These are phyloP conservation scores for Skeletonema costatum DNA, from an alignment of 108 stramenopile species.

Conservation along the genomic window DNA sequence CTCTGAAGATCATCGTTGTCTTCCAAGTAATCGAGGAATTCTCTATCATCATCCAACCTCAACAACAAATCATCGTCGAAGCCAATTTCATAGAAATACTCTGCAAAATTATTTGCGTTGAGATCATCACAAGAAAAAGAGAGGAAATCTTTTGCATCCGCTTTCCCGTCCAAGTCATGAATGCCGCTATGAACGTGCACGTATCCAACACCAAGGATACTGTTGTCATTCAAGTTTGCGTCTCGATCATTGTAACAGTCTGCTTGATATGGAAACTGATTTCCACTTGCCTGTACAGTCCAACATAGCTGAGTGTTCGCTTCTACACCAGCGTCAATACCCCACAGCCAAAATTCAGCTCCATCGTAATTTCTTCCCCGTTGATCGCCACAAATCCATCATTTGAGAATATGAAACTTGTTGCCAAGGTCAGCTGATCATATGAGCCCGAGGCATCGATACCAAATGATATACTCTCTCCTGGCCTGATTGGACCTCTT, in stretches of 20 bases:
- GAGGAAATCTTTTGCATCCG: background rate
- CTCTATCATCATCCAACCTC: background rate
- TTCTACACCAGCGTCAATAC: constrained; percentile 6
- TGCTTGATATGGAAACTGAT: background rate
- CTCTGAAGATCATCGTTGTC: background rate
- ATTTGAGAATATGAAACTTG: constrained; percentile 1
- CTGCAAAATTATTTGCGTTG: background rate
- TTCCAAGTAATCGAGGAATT: background rate
- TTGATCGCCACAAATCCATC: constrained; percentile 10
- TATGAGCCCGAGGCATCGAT: constrained; percentile 3
- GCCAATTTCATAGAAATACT: background rate
- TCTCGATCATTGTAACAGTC: background rate
- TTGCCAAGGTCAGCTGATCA: background rate
- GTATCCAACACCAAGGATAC: background rate
- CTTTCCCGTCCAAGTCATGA: background rate
- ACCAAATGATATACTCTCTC: constrained; percentile 1
- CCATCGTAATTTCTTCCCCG: constrained; percentile 9
- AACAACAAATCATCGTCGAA: background rate
- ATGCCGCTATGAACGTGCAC: background rate
- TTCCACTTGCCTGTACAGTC: background rate
- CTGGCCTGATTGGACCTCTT: background rate
- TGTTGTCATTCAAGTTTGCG: background rate
- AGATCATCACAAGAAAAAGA: background rate
- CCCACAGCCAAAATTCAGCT: background rate
- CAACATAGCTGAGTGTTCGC: constrained; percentile 4